These are phyloP conservation scores for Amauroascus verrucosus DNA, from an alignment of 2,329 filamentous ascomycete genomes.

Conservation along the genomic window DNA sequence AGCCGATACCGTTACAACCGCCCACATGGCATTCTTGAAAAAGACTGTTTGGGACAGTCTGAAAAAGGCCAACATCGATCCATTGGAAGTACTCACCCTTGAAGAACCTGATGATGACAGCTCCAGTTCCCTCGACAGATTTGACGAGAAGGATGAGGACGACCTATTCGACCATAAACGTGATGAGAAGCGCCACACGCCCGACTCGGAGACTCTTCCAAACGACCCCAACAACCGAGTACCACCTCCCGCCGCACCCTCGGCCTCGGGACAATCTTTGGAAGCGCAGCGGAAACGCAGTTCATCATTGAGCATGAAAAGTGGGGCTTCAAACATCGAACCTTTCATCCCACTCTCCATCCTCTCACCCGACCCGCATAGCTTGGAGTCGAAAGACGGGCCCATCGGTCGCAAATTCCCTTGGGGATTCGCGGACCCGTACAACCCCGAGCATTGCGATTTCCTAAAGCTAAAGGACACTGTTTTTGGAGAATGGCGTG, in stretches of 20 bases:
- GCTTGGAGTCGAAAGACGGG: constrained; percentile 42
- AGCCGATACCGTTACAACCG: constrained; percentile 89
- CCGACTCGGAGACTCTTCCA: constrained; percentile 22
- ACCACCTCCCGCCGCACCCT: constrained; percentile 3
- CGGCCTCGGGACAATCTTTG: neutral
- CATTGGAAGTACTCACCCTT: constrained; percentile 72
- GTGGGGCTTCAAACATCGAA: constrained; percentile 22
- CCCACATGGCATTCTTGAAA: constrained; percentile 88
- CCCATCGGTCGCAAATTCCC: constrained; percentile 76
- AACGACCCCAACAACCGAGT: neutral
- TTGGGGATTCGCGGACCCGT: constrained; percentile 94
- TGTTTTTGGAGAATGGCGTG: constrained; percentile 88
- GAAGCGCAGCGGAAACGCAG: constrained; percentile 10
- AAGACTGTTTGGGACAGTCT: constrained; percentile 81
- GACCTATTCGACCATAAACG: constrained; percentile 24
- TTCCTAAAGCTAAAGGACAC: constrained; percentile 82
- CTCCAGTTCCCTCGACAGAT: constrained; percentile 29
- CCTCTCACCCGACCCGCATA: constrained; percentile 83
- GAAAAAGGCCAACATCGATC: constrained; percentile 76
- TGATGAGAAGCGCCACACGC: constrained; percentile 18
- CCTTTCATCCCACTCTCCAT: constrained; percentile 82
- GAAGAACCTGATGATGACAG: constrained; percentile 60
- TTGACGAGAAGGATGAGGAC: constrained; percentile 44
- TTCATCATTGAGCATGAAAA: constrained; percentile 20
- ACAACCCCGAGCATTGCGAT: constrained; percentile 85